Percentiles rank a stretch among this genome's conserved stretches.
These are phyloP conservation scores for Candida sojae DNA, from an alignment of 1,139 yeast species.

Conservation along the genomic window DNA sequence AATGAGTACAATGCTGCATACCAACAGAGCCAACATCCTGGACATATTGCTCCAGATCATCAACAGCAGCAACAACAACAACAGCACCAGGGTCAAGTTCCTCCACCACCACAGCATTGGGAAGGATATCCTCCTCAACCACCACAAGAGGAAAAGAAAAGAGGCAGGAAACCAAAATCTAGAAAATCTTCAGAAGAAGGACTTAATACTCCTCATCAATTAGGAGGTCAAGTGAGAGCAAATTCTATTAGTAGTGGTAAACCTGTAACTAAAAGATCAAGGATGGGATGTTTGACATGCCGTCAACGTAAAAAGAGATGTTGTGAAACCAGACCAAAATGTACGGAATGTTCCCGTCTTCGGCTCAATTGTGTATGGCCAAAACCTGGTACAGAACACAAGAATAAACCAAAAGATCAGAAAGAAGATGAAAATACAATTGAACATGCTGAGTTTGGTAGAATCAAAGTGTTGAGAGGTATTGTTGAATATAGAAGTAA, in stretches of 20 bases:
- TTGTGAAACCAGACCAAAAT: slow-evolving; percentile 43
- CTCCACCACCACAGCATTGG: slow-evolving; percentile 6
- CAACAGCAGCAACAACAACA: slow-evolving; percentile 4
- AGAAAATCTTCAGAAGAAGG: slow-evolving; percentile 2
- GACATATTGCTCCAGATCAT: not conserved
- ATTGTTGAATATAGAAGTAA: slow-evolving; percentile 49
- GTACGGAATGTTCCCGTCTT: slow-evolving; percentile 44
- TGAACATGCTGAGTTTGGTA: slow-evolving; percentile 56
- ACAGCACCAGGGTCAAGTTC: slow-evolving; percentile 5
- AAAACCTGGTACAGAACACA: slow-evolving; percentile 49
- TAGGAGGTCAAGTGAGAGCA: not conserved
- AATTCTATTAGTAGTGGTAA: slow-evolving; percentile 10
- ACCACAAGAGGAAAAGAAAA: slow-evolving; percentile 7
- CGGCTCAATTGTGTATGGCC: slow-evolving; percentile 54
- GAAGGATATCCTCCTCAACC: slow-evolving; percentile 6
- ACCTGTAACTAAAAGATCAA: slow-evolving; percentile 32
- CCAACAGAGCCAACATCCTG: not conserved
- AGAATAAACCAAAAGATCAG: slow-evolving; percentile 50
- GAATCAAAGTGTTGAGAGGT: slow-evolving; percentile 62
- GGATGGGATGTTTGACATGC: slow-evolving; percentile 51
- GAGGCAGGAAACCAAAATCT: slow-evolving; percentile 10
- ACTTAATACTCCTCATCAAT: not conserved
- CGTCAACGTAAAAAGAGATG: slow-evolving; percentile 48
- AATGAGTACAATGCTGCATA: not conserved
- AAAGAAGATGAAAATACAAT: slow-evolving; percentile 49